Conservation (phyloP, 306 rosid species). For the Ammopiptanthus mongolicus region DNA sequence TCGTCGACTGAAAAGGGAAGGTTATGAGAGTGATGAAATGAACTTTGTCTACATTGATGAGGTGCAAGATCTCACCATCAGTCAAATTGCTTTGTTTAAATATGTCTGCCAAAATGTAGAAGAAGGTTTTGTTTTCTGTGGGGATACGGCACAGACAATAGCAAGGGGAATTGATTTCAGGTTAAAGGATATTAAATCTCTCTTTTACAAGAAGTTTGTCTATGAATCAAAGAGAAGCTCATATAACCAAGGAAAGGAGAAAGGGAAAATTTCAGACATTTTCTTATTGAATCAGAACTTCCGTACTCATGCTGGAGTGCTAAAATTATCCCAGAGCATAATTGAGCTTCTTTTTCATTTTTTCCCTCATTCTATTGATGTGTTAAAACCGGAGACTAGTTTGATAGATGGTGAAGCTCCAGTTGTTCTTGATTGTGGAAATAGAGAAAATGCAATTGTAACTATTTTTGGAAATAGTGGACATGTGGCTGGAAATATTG, state of each 20-base stretch:
- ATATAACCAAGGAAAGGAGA: conserved; percentile 30
- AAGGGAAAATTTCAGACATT: conserved; percentile 42
- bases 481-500: conserved; percentile 30
- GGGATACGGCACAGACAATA: conserved; percentile 80
- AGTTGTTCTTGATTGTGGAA: no score
- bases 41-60: conserved; percentile 74
- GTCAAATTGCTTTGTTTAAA: conserved; percentile 69
- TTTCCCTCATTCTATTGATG: conserved; percentile 58
- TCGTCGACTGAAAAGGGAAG: conserved; percentile 34
- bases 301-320: conserved; percentile 67
- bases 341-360: conserved; percentile 60
- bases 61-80: conserved; percentile 79
- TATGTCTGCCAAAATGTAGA: conserved; percentile 61
- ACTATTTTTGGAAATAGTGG: conserved; percentile 61
- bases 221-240: conserved; percentile 24
- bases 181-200: conserved; percentile 57
- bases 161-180: conserved; percentile 80
- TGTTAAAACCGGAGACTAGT: conserved; percentile 65
- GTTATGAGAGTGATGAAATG: conserved; percentile 46
- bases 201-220: conserved; percentile 60
- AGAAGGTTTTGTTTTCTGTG: conserved; percentile 79
- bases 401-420: no score
- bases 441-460: no score
- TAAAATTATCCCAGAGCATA: conserved; percentile 62
- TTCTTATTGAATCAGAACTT: conserved; percentile 49